Percentiles rank a stretch among this genome's conserved stretches.
These are phyloP conservation scores for Chalciporus sphaerocephalus DNA, from an alignment of 768 basidiomycete species.

Conservation along the genomic window DNA sequence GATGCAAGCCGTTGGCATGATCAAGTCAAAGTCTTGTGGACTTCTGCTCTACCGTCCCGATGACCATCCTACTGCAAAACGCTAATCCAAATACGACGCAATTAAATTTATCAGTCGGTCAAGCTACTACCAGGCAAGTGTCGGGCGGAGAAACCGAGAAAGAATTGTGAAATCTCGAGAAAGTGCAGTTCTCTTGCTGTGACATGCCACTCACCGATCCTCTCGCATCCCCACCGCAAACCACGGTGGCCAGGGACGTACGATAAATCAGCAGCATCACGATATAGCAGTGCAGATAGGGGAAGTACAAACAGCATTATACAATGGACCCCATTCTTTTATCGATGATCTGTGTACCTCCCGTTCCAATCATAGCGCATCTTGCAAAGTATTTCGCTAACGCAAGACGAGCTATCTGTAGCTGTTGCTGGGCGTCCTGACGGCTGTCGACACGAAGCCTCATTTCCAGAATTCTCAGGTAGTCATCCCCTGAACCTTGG, in stretches of 20 bases:
- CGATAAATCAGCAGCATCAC: slow-evolving; percentile 3
- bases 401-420: slow-evolving; percentile 78
- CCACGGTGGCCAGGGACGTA: not conserved
- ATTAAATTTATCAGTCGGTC: not conserved
- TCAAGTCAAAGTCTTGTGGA: not conserved
- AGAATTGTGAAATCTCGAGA: not conserved
- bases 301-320: slow-evolving; percentile 25
- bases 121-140: slow-evolving; percentile 1
- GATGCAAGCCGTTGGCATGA: slow-evolving; percentile 1
- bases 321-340: slow-evolving; percentile 18
- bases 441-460: slow-evolving; percentile 40
- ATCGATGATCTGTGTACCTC: slow-evolving; percentile 32
- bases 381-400: slow-evolving; percentile 82
- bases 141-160: not conserved
- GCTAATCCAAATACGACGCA: slow-evolving; percentile 16
- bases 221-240: not conserved
- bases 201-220: slow-evolving; percentile 8
- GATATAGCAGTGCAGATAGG: slow-evolving; percentile 2
- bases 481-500: slow-evolving; percentile 75
- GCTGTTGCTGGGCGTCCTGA: slow-evolving; percentile 58
- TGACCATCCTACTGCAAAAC: not conserved
- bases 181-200: not conserved
- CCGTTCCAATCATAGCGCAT: slow-evolving; percentile 54
- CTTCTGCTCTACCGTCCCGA: not conserved
- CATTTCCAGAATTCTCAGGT: slow-evolving; percentile 59